phyloP scores from a whole-genome alignment of 2,329 filamentous ascomycete genomes.

The Nothophaeocryptopus gaeumannii region DNA sequence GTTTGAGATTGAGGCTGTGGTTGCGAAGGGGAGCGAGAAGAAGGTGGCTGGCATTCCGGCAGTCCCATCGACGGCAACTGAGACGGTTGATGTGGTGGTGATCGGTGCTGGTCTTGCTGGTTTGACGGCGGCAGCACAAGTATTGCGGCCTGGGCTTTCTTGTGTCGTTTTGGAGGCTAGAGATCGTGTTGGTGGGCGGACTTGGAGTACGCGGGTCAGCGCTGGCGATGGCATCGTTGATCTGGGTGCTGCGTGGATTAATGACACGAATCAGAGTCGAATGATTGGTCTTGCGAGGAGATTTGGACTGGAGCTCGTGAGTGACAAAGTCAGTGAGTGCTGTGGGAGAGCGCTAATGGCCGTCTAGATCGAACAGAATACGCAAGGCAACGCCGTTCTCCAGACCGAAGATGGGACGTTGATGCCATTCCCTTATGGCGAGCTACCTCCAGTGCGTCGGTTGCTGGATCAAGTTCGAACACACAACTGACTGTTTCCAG shows the following conservation, averaged over 20 bases:
- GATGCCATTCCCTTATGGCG: conserved; percentile 33
- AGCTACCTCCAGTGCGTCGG: conserved; percentile 22
- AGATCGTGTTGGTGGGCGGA: conserved; percentile 41
- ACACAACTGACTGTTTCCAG: conserved; percentile 2
- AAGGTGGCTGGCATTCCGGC: conserved; percentile 22
- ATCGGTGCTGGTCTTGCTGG: conserved; percentile 32
- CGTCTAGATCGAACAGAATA: conserved; percentile 45
- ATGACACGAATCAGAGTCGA: conserved; percentile 50
- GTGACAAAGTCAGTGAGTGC: too few species aligned
- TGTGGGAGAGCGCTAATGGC: too few species aligned
- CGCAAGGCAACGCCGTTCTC: conserved; percentile 42
- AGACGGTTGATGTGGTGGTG: conserved; percentile 23
- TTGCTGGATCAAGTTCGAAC: conserved; percentile 14
- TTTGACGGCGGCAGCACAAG: conserved; percentile 25
- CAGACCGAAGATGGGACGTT: conserved; percentile 37
- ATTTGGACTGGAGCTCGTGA: conserved; percentile 40
- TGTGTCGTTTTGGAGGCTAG: conserved; percentile 30
- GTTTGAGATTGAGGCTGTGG: conserved; percentile 47
- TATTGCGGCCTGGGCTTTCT: conserved; percentile 22
- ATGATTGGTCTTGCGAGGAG: conserved; percentile 42
- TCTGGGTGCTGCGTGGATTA: conserved; percentile 60
- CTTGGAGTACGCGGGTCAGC: conserved; percentile 38
- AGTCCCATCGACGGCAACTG: conserved; percentile 20
- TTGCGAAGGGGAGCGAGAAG: conserved; percentile 22
- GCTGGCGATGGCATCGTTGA: conserved; percentile 43